These are phyloP conservation scores for Cryptosporidium sp. DNA, from an alignment of 169 alveolate genomes.

Conservation along the genomic window DNA sequence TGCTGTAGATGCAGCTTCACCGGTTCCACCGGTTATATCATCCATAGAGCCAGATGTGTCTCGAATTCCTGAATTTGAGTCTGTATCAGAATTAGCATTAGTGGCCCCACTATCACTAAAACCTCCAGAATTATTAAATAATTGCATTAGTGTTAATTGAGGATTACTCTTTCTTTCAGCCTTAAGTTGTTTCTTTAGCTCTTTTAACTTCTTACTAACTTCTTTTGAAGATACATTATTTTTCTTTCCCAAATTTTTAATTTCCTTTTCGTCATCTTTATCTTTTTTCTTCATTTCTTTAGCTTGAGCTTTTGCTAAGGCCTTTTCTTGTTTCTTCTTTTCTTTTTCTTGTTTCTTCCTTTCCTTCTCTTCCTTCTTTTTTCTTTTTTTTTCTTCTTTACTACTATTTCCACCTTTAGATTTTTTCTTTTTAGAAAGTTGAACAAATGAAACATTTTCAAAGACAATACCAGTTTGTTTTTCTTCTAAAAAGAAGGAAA, in stretches of 20 bases:
- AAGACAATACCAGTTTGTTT: not conserved
- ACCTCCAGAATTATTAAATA: conserved; percentile 32
- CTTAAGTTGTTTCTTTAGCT: conserved; percentile 16
- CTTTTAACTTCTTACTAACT: conserved; percentile 1
- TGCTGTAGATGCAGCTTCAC: not conserved
- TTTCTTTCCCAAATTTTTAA: conserved; percentile 16
- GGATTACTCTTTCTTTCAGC: not conserved
- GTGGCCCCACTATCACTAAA: not conserved
- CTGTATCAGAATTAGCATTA: not conserved
- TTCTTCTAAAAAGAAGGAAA: not conserved
- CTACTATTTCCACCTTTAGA: not conserved
- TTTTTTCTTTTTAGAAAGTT: not conserved
- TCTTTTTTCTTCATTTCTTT: not conserved
- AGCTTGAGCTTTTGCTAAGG: not conserved
- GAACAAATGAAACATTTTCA: not conserved
- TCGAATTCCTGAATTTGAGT: not conserved
- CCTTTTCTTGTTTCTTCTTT: conserved; percentile 8
- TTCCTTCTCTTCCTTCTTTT: conserved; percentile 34
- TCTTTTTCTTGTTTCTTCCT: conserved; percentile 30
- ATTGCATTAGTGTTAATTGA: conserved; percentile 6
- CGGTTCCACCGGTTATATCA: not conserved
- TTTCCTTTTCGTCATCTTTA: conserved; percentile 32
- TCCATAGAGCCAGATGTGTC: not conserved
- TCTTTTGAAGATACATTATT: not conserved
- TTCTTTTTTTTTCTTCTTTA: conserved; percentile 4